Conservation (phyloP, 306 rosid genomes). For the Canavalia gladiata region DNA sequence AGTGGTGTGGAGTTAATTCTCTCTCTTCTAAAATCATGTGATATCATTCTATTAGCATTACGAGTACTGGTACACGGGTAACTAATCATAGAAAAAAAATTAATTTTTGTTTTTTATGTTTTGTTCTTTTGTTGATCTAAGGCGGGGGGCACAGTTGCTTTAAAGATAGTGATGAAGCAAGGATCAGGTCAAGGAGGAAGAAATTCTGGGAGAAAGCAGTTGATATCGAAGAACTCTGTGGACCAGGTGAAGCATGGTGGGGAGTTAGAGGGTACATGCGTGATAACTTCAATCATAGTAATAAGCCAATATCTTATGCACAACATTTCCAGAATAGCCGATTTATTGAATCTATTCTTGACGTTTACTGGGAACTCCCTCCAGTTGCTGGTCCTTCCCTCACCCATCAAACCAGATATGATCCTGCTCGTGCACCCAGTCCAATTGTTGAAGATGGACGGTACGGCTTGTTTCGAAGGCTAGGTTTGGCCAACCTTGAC, state of each 20-base stretch:
- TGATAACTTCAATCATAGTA: constrained; percentile 90
- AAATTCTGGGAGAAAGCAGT: constrained; percentile 95
- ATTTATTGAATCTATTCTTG: constrained; percentile 85
- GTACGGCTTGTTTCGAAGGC: constrained; percentile 80
- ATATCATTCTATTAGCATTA: constrained; percentile 1
- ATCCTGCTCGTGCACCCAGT: constrained; percentile 87
- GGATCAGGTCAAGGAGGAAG: constrained; percentile 84
- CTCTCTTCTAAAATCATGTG: not conserved
- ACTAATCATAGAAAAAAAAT: not conserved
- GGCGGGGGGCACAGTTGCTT: constrained; percentile 99
- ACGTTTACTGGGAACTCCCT: constrained; percentile 98
- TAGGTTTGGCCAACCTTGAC: constrained; percentile 80
- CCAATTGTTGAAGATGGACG: constrained; percentile 97
- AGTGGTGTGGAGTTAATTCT: not conserved
- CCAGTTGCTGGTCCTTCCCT: constrained; percentile 98
- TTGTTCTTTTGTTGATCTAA: constrained; percentile 52
- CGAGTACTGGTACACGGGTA: not conserved
- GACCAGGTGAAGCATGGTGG: constrained; percentile 95
- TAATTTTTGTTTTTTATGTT: constrained; percentile 30
- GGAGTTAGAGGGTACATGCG: constrained; percentile 93
- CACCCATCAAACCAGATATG: constrained; percentile 95
- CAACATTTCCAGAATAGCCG: constrained; percentile 94
- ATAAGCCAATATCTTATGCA: constrained; percentile 65
- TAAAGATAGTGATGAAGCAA: constrained; percentile 93
- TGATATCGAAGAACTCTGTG: constrained; percentile 89